These are phyloP conservation scores for Crithidia mellificae DNA, from an alignment of 208 protist genomes.

Conservation along the genomic window DNA sequence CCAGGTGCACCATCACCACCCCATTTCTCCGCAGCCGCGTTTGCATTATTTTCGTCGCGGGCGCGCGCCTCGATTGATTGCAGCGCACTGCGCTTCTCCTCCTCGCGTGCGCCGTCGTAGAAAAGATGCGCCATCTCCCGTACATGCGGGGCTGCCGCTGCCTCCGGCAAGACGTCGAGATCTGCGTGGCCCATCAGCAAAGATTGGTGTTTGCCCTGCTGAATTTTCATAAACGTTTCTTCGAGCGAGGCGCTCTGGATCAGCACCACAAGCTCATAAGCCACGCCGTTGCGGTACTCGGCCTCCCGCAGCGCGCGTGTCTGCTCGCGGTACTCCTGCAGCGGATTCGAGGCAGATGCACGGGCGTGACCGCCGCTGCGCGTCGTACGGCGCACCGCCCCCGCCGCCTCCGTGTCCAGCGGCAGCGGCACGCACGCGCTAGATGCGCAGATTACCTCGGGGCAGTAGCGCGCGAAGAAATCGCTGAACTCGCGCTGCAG, in stretches of 20 bases:
- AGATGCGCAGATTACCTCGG: constrained; percentile 61
- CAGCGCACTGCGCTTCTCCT: constrained; percentile 7
- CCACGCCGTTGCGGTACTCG: constrained; percentile 52
- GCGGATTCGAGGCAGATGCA: constrained; percentile 26
- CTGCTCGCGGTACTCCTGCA: constrained; percentile 43
- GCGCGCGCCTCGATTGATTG: neutral
- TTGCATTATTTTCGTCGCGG: neutral
- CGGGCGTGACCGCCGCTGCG: neutral
- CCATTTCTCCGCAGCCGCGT: neutral
- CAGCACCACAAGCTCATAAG: constrained; percentile 71
- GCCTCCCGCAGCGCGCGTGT: constrained; percentile 56
- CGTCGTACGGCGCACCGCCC: constrained; percentile 27
- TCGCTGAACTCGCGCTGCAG: constrained; percentile 75
- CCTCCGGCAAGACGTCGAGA: constrained; percentile 72
- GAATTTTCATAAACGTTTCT: constrained; percentile 56
- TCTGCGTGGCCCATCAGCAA: constrained; percentile 81
- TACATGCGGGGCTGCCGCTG: constrained; percentile 65
- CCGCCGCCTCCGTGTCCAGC: constrained; percentile 26
- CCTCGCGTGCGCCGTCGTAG: constrained; percentile 43
- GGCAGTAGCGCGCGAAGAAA: constrained; percentile 67
- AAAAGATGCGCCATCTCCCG: constrained; percentile 62
- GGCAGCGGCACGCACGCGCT: constrained; percentile 78
- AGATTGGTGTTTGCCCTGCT: constrained; percentile 56
- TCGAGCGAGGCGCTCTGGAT: constrained; percentile 66
- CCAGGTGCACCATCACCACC: neutral